Base-by-base conservation (phyloP, 306 rosid species). In the Dryas octopetala region DNA sequence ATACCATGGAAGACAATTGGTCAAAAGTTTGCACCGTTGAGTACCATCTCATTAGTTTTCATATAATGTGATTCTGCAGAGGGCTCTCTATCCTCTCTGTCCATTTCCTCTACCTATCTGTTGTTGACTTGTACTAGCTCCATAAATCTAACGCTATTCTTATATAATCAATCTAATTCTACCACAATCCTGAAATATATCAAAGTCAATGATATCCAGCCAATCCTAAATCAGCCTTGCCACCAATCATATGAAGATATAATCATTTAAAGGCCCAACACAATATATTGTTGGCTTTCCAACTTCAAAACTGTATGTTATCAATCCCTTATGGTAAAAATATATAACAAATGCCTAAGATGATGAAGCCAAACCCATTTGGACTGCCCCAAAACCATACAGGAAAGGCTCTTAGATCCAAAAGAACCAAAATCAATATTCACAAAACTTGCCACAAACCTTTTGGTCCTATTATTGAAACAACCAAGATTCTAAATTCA, bases 91-190 rank as follows among this genome's bases (percentile, higher is more conserved):
- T 32, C 38, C 38, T 32, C 38, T 32, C 80, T 78, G 10, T 86
- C 84, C 83, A 89, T 74, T 62, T 85, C 97, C 82, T 84, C 91
- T 38, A 60, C 81, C 38, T 77, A 86, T 74, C 77, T 81, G 57
- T 85, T 78, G 69, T 23, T 67, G 73, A 49, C 66, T 32, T 49
- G 80, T 57, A 78, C 79, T 52, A 87, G 78, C 78, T 88, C 95
- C 97, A 91, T 88, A 57, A 69, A 47, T 61, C 79, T 66, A 32
- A 71, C 78, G 45, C 71, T 70, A 71, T 71, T 52, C 70, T 66
- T 19, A 65, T 76, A 70, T 51, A 13, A 71, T 43, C 49, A 78
- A 64, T 70, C 76, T 78, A 84, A 69, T 47, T 8, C 26, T 19
- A 53, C 5, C 43, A 76, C 68, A 15, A 50, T 52, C 75, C 70